Conservation (phyloP, 1,139 yeast genomes). For the Protomyces arabidopsidicola region DNA sequence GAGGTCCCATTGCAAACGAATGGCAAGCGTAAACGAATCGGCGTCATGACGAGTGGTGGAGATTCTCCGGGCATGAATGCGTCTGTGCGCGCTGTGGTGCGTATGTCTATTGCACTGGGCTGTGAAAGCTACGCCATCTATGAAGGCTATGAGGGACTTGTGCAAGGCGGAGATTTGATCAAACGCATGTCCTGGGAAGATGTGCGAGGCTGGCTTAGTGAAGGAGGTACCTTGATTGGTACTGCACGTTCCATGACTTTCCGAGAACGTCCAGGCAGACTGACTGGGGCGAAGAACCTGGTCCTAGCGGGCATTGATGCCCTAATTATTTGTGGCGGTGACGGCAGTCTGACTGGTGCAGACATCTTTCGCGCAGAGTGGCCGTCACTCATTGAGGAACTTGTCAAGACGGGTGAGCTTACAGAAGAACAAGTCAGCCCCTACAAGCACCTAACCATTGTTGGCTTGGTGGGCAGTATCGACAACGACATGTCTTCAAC, state of each 20-base stretch:
- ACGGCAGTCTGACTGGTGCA: constrained; percentile 96
- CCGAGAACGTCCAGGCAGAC: constrained; percentile 77
- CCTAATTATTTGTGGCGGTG: constrained; percentile 97
- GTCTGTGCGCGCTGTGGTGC: constrained; percentile 86
- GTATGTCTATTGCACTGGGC: constrained; percentile 82
- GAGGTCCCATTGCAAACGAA: constrained; percentile 16
- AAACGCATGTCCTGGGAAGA: constrained; percentile 84
- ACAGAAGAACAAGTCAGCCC: constrained; percentile 54
- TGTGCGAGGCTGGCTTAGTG: constrained; percentile 81
- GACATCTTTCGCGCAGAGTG: constrained; percentile 89
- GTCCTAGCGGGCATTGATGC: constrained; percentile 89
- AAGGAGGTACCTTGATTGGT: constrained; percentile 92
- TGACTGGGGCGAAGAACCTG: constrained; percentile 76
- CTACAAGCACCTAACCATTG: constrained; percentile 73
- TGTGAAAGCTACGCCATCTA: constrained; percentile 91
- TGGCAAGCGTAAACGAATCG: constrained; percentile 55
- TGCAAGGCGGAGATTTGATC: constrained; percentile 65
- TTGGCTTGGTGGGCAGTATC: constrained; percentile 93
- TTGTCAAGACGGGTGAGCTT: constrained; percentile 52
- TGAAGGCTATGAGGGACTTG: constrained; percentile 94
- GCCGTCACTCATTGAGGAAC: constrained; percentile 78
- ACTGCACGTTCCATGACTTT: constrained; percentile 90
- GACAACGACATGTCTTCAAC: constrained; percentile 97
- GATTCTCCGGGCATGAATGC: constrained; percentile 99
- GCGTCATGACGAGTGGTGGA: constrained; percentile 97